These are phyloP conservation scores for Magnusiomyces sp. DNA, from an alignment of 1,139 yeast species.

Conservation along the genomic window DNA sequence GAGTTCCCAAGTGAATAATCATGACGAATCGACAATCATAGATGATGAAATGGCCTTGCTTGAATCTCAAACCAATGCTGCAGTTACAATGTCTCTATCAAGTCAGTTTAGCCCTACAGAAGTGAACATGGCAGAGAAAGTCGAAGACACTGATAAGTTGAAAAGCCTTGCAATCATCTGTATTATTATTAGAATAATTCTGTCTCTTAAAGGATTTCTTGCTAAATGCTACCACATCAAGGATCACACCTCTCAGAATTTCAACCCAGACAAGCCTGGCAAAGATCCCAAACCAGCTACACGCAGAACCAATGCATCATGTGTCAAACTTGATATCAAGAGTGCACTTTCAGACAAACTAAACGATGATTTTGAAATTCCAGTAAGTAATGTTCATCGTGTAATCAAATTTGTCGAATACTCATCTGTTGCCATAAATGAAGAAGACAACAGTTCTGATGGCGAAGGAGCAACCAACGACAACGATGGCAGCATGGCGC, in stretches of 20 bases:
- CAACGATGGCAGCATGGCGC: too few relatives aligned
- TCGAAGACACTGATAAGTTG: constrained; percentile 1
- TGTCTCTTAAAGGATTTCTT: constrained; percentile 15
- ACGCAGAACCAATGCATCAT: background rate
- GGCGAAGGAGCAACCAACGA: background rate
- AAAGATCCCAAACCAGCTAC: constrained; percentile 15
- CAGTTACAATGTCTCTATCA: too few relatives aligned
- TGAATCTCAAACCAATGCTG: too few relatives aligned
- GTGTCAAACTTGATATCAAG: too few relatives aligned
- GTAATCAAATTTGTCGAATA: constrained; percentile 10
- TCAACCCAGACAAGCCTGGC: constrained; percentile 13
- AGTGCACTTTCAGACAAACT: too few relatives aligned
- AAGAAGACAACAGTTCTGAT: constrained; percentile 6
- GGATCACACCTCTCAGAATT: constrained; percentile 16
- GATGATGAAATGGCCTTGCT: too few relatives aligned
- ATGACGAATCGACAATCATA: too few relatives aligned
- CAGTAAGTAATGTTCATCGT: background rate
- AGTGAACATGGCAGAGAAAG: background rate
- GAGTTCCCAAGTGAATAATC: too few relatives aligned
- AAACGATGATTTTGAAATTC: too few relatives aligned
- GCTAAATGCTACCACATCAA: constrained; percentile 14
- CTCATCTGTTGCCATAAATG: background rate
- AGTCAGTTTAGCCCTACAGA: too few relatives aligned
- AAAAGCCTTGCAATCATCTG: constrained; percentile 5
- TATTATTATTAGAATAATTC: constrained; percentile 13